These are phyloP conservation scores for Gaeumannomyces sp. DNA, from an alignment of 2,329 filamentous ascomycete genomes.

Conservation along the genomic window DNA sequence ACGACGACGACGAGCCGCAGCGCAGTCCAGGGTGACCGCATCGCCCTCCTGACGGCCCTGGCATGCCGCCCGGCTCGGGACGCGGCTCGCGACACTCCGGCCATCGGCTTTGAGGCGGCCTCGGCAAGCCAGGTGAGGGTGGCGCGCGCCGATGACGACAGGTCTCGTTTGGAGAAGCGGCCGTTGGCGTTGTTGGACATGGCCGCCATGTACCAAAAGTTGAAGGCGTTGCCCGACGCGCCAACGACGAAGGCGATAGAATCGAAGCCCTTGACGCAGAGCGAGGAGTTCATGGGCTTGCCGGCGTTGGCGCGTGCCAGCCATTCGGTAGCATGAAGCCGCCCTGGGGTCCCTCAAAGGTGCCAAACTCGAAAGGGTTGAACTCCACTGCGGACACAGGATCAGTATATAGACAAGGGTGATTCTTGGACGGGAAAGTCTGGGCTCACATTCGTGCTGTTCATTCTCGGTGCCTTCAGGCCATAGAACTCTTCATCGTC, in stretches of 20 bases:
- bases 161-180: background rate
- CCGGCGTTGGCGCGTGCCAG: background rate
- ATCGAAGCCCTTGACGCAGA: background rate
- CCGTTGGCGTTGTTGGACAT: background rate
- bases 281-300: background rate
- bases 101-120: background rate
- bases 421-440: no score
- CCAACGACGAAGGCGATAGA: background rate
- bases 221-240: background rate
- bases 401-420: background rate
- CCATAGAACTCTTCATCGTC: background rate
- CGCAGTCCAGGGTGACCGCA: background rate
- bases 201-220: conserved; percentile 1
- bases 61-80: background rate
- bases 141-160: background rate
- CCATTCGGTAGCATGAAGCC: background rate
- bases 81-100: background rate
- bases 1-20: background rate
- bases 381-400: background rate
- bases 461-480: background rate
- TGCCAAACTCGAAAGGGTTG: conserved; percentile 1
- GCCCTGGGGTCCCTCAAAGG: background rate
- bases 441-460: background rate
- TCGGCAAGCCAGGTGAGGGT: background rate
- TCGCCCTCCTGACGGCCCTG: background rate